Evolutionary conservation across 1,284 basidiomycete genomes (phyloP), one percentile per base, ranked within the genome.

Genomic region (Pseudozyma thailandica): DNA sequence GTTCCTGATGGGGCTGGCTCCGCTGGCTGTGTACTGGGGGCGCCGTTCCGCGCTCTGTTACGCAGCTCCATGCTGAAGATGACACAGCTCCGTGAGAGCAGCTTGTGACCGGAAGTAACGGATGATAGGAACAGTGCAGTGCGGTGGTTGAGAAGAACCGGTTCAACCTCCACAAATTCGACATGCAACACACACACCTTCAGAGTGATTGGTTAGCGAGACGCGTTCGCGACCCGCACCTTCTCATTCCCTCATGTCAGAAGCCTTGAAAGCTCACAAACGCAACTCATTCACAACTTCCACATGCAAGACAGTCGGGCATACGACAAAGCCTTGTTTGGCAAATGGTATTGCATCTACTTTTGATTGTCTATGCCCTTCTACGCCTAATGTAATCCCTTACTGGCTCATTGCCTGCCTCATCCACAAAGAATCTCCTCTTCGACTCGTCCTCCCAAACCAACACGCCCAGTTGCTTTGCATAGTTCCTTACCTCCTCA

Each of bases 401-500:
- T 10, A 78, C 72, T 3, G 58, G 63, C 54, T 72, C 72, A 42
- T 75, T 74, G 2, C 92, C 92, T 45, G 91, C 91, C 33, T 88
- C 78, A 64, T 87, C 91, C 20, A 90, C 91, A 84, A 95, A 94
- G 85, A 95, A 91, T 83, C 89, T 90, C 58, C 92, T 87, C 76
- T 89, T 89, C 25, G 86, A 75, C 74, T 88, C 73, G 89, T 84
- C 91, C 89, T 91, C 90, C 81, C 84, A 94, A 46, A 94, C 77
- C 23, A 95, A 89, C 37, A 92, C 89, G 54, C 88, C 89, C 31
- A 94, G 84, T 79, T 92, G 88, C 77, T 88, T 89, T 21, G 93
- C 93, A 77, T 96, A 95, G 74, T 90, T 88, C 42, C 92, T 85
- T 8, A 94, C 92, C 70, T 92, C 88, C 64, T 92, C 90, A 83